These are phyloP conservation scores for Suillus bovinus DNA, from an alignment of 768 basidiomycete genomes.

Conservation along the genomic window DNA sequence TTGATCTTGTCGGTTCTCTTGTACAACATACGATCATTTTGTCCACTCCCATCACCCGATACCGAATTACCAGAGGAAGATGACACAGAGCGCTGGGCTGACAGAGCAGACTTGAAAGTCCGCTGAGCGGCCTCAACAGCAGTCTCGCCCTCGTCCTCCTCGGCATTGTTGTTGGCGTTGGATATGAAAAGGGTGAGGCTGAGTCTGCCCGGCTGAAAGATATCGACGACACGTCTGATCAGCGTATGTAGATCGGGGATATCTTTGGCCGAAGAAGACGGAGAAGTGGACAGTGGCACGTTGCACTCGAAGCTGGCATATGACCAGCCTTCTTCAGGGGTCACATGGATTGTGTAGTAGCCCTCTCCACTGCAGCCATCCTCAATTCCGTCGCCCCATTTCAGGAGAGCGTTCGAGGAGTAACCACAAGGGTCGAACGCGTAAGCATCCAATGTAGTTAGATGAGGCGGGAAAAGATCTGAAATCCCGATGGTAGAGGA, in stretches of 20 bases:
- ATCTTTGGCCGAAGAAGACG: conserved; percentile 29
- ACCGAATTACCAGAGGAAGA: conserved; percentile 23
- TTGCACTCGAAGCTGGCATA: conserved; percentile 99
- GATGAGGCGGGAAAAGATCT: conserved; percentile 73
- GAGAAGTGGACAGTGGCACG: conserved; percentile 59
- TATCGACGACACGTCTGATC: conserved; percentile 84
- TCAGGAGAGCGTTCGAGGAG: conserved; percentile 87
- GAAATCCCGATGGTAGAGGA: conserved; percentile 78
- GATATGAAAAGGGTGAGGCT: conserved; percentile 91
- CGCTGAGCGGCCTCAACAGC: conserved; percentile 72
- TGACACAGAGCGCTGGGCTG: conserved; percentile 27
- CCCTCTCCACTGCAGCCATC: conserved; percentile 60
- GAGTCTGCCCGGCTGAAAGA: conserved; percentile 88
- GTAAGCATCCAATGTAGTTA: conserved; percentile 89
- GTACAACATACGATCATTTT: conserved; percentile 45
- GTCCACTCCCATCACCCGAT: conserved; percentile 15
- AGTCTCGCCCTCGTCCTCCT: conserved; percentile 49
- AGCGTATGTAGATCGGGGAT: conserved; percentile 81
- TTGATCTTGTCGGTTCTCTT: conserved; percentile 94
- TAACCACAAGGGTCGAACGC: conserved; percentile 96
- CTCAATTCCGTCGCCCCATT: conserved; percentile 45
- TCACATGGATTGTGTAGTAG: conserved; percentile 98
- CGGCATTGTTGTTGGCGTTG: conserved; percentile 45
- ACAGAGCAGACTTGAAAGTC: conserved; percentile 69
- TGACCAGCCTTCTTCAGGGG: conserved; percentile 96